Conservation (phyloP, 345 rosid genomes). For the Iberis pinnata region DNA sequence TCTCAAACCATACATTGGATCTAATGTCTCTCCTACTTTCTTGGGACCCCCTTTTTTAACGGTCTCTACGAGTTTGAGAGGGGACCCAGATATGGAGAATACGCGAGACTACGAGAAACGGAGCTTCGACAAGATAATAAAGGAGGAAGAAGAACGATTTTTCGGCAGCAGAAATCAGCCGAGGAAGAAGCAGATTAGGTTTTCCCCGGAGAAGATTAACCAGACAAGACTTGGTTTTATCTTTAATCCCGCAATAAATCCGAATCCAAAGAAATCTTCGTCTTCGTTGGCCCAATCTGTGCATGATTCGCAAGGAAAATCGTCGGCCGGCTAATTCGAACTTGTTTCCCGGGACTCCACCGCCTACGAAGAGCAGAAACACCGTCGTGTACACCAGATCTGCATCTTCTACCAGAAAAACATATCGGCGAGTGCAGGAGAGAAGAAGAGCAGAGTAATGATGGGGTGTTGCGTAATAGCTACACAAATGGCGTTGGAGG, state of each 20-base stretch:
- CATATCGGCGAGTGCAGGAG: constrained; percentile 59
- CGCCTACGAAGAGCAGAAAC: constrained; percentile 31
- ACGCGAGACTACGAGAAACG: constrained; percentile 64
- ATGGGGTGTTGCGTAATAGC: constrained; percentile 43
- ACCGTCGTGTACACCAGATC: constrained; percentile 32
- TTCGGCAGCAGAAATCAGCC: background rate
- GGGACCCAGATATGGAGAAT: constrained; percentile 80
- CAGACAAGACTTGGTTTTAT: constrained; percentile 49
- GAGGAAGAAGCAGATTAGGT: background rate
- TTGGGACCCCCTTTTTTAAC: constrained; percentile 38
- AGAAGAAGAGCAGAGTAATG: constrained; percentile 53
- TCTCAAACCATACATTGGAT: constrained; percentile 39
- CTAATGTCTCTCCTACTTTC: constrained; percentile 63
- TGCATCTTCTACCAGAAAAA: constrained; percentile 39
- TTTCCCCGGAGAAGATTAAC: constrained; percentile 21
- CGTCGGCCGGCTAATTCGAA: constrained; percentile 43
- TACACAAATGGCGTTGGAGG: constrained; percentile 46
- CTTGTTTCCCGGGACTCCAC: constrained; percentile 43
- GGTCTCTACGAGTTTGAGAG: constrained; percentile 53
- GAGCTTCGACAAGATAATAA: constrained; percentile 23
- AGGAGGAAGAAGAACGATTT: background rate
- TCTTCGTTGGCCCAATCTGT: constrained; percentile 79
- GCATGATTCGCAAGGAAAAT: constrained; percentile 72
- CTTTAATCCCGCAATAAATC: background rate
- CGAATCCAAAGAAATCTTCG: constrained; percentile 12